A percentile compares a stretch with the other conserved stretches of the same genome.
Conservation (phyloP, 176 grass and related monocot genomes). For the Juncus inflexus region DNA sequence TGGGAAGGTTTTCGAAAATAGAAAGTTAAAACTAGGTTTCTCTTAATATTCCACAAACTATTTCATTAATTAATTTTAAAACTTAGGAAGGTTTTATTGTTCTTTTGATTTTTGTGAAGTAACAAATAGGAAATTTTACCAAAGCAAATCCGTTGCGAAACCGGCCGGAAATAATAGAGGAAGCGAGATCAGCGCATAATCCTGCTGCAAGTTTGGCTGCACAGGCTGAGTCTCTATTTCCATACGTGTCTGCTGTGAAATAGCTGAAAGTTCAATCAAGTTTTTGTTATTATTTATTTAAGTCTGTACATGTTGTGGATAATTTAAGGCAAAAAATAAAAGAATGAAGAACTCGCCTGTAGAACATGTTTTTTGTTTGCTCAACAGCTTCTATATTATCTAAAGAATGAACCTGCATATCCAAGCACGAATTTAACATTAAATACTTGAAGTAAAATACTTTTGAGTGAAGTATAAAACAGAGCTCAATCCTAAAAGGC, state of each 20-base stretch:
- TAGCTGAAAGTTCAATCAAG: conserved; percentile 53
- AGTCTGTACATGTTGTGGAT: not conserved
- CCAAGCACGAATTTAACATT: conserved; percentile 10
- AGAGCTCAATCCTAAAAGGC: not conserved
- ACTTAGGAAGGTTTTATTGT: not conserved
- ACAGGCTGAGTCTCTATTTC: conserved; percentile 84
- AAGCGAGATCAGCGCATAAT: conserved; percentile 90
- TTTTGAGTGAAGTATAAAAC: not conserved
- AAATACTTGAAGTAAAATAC: conserved; percentile 8
- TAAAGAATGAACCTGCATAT: conserved; percentile 65
- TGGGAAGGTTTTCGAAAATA: not conserved
- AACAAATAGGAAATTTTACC: conserved; percentile 44
- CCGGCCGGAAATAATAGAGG: conserved; percentile 56
- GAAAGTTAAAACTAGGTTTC: not conserved
- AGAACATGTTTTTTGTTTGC: conserved; percentile 89
- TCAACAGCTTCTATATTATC: conserved; percentile 83
- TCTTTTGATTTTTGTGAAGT: not conserved
- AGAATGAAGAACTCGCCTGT: conserved; percentile 42
- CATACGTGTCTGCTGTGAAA: conserved; percentile 94
- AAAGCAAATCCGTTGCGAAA: conserved; percentile 87
- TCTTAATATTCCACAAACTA: conserved; percentile 2
- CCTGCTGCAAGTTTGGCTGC: conserved; percentile 92
- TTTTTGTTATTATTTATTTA: not conserved
- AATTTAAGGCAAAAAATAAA: not conserved
- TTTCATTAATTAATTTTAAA: conserved; percentile 14